Base-by-base conservation (phyloP, 2,329 filamentous ascomycete genomes). In the Aspergillus unguis region DNA sequence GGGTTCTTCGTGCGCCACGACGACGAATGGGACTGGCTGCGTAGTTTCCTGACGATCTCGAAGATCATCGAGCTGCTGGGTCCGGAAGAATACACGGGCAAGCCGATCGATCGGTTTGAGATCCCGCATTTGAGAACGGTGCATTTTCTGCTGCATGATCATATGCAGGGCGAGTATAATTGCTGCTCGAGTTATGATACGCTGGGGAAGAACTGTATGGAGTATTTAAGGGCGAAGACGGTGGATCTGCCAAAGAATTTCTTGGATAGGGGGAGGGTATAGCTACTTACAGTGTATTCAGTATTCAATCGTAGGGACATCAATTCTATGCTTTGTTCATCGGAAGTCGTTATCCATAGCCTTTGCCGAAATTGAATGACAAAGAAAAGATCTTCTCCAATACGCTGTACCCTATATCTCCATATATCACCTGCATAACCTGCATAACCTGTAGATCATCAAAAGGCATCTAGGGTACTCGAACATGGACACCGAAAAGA, bases 21-120 rank as follows among this genome's bases (percentile, higher is more conserved):
- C 17, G 45, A 53, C 23, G 40, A 53, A n/a, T 53, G 44, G 40
- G 44, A 48, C 33, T 53, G 51, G 51, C 51, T 53, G 4, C 45
- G 45, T 6, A 28, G 29, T 35, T 29, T 53, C 23, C 9, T 53
- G 33, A 45, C 40, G 23, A 36, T 32, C 9, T 5, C 7, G 4
- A 45, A 36, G 32, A 45, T 45, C 32, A 45, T 45, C 27, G 45
- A 48, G 36, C 3, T 48, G n/a, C 17, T 48, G 36, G 45, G 35
- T 4, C 35, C 45, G 11, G 45, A 48, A 27, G 45, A 40, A 27
- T 48, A 48, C 36, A 50, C 43, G 23, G 46, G 52, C 6, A 46
- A 50, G 37, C 40, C 31, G 10, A 44, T 45, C 11, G 41, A 44
- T 11, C 46, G 47, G 25, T 38, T 54, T n/a, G 52, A 54, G 42